These are phyloP conservation scores for Naganishia friedmannii DNA, from an alignment of 768 basidiomycete species.

Conservation along the genomic window DNA sequence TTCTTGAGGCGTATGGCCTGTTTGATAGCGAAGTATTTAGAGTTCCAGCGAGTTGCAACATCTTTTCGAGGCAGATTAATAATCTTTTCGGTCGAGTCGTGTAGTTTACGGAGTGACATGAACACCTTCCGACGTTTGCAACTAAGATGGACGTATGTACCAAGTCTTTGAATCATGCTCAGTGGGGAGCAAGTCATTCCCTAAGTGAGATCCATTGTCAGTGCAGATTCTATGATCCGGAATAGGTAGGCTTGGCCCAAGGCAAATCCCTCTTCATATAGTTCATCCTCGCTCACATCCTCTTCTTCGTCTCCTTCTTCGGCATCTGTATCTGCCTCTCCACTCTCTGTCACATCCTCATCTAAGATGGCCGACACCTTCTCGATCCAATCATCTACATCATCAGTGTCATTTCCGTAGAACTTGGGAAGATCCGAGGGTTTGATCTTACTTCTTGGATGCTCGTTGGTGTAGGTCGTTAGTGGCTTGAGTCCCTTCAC, in stretches of 20 bases:
- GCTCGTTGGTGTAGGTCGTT: conserved; percentile 7
- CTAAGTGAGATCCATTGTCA: background rate
- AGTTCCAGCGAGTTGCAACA: background rate
- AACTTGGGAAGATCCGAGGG: conserved; percentile 24
- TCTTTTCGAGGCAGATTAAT: background rate
- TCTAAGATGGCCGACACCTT: conserved; percentile 9
- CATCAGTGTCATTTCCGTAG: conserved; percentile 12
- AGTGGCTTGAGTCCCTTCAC: background rate
- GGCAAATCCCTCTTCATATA: too few species aligned
- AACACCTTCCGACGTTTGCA: conserved; percentile 1
- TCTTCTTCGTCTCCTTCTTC: too few species aligned
- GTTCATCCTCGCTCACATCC: too few species aligned
- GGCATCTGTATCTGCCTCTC: too few species aligned
- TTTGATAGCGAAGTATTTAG: background rate
- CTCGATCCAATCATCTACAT: conserved; percentile 17
- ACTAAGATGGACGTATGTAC: background rate
- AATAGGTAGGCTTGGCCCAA: too few species aligned
- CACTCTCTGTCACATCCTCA: too few species aligned
- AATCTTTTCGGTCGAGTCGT: background rate
- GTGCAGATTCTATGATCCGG: too few species aligned
- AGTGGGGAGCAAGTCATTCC: background rate
- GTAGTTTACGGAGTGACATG: background rate
- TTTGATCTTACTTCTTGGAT: conserved; percentile 15
- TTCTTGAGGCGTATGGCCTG: conserved; percentile 4
- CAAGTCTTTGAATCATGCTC: background rate